Evolutionary conservation across 1,139 yeast species (phyloP).

Genomic region (Magnusiomyces suaveolens): DNA sequence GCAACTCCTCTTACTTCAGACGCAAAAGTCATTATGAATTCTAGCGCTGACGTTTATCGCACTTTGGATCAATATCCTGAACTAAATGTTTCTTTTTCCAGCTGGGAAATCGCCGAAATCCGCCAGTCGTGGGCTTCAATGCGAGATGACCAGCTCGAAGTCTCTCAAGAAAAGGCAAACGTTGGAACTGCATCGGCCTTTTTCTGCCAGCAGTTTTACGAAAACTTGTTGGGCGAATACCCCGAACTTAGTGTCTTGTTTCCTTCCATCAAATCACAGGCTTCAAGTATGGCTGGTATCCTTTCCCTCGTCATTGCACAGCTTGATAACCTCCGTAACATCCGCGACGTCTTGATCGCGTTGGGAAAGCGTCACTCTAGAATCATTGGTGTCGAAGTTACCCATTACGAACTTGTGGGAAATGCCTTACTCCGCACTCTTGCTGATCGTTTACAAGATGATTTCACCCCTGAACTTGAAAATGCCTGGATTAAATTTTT

Average conservation of each 20-base stretch:
- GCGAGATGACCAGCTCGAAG: constrained; percentile 23
- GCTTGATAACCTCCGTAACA: constrained; percentile 36
- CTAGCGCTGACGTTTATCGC: not conserved
- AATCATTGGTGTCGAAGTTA: constrained; percentile 63
- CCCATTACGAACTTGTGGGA: constrained; percentile 70
- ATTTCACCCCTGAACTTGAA: constrained; percentile 41
- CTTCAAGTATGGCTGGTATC: constrained; percentile 75
- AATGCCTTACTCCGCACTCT: constrained; percentile 66
- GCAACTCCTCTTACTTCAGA: not conserved
- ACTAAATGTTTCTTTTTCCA: constrained; percentile 20
- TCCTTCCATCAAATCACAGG: constrained; percentile 62
- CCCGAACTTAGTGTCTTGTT: constrained; percentile 47
- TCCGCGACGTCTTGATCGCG: constrained; percentile 53
- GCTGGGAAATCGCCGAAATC: constrained; percentile 20
- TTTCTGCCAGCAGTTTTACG: constrained; percentile 46
- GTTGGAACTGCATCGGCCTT: constrained; percentile 27
- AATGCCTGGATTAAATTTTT: constrained; percentile 60
- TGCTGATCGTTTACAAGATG: constrained; percentile 51
- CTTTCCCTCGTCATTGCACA: constrained; percentile 49
- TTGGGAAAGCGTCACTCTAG: constrained; percentile 71
- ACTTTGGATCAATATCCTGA: constrained; percentile 18
- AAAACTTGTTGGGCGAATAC: constrained; percentile 47
- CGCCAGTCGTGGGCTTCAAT: constrained; percentile 22
- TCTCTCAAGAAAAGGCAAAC: constrained; percentile 22
- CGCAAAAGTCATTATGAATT: not conserved